A percentile compares a stretch with the other conserved stretches of the same genome.
These are phyloP conservation scores for Nakataea oryzae DNA, from an alignment of 2,329 filamentous ascomycete genomes.

Conservation along the genomic window DNA sequence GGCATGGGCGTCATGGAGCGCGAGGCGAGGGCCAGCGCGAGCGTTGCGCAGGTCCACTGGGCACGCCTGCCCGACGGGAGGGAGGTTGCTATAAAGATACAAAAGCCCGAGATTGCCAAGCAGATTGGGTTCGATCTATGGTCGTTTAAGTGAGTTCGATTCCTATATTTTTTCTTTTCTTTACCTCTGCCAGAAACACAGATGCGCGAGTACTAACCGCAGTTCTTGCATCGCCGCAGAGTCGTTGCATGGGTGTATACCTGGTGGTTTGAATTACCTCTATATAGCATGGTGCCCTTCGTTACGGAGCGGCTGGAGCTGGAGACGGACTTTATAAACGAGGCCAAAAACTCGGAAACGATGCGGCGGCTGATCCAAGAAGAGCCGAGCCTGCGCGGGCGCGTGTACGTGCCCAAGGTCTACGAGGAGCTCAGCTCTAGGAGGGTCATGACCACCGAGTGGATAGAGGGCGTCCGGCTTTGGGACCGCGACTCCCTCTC, in stretches of 20 bases:
- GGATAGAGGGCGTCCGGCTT: constrained; percentile 89
- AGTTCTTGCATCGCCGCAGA: constrained; percentile 25
- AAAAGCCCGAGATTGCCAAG: constrained; percentile 85
- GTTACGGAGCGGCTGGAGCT: constrained; percentile 85
- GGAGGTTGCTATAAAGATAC: constrained; percentile 91
- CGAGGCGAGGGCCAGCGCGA: constrained; percentile 63
- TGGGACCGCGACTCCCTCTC: constrained; percentile 85
- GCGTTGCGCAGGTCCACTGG: constrained; percentile 96
- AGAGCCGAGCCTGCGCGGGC: constrained; percentile 64
- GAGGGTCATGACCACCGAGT: constrained; percentile 87
- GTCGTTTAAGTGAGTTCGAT: constrained; percentile 65
- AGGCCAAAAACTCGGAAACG: constrained; percentile 75
- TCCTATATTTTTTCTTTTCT: background rate
- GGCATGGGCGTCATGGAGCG: constrained; percentile 47
- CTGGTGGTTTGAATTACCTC: constrained; percentile 82
- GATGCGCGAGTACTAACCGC: background rate
- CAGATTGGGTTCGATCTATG: constrained; percentile 93
- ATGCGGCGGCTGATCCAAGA: constrained; percentile 69
- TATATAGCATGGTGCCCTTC: constrained; percentile 85
- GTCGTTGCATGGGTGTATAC: constrained; percentile 76
- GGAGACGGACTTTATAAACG: constrained; percentile 90
- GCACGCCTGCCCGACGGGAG: constrained; percentile 74
- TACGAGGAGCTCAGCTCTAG: constrained; percentile 74
- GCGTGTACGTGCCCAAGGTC: constrained; percentile 82
- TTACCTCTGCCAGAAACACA: background rate